Base-by-base conservation (phyloP, 2,329 filamentous ascomycete species). In the Aspergillus piperis region DNA sequence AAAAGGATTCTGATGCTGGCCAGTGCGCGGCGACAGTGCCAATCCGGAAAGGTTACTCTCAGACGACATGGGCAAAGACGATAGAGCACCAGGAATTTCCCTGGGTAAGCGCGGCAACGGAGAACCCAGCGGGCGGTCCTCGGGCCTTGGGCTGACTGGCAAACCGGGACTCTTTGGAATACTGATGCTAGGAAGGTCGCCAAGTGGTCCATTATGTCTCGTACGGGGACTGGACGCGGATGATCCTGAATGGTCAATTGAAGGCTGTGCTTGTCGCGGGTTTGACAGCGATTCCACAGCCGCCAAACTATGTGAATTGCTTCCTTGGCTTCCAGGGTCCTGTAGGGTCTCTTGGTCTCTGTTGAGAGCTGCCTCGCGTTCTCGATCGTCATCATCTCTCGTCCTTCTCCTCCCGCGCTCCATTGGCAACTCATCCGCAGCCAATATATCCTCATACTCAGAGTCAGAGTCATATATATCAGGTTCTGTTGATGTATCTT, bases 371-470 rank as follows among this genome's bases (percentile, higher is more conserved):
- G 88, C 75, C 71, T 94, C 91, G 51, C 93, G 86, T 57, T 91
- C 85, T 57, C 84, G 83, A 66, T 97, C 92, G 69, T 97, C 93
- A 63, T 96, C 91, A 73, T 94, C 92, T 55, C 93, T 85, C 2
- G 92, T 96, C 75, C 90, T 91, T 67, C 91, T 84, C 61, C 92
- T 86, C 8, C 92, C 94, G 63, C 93, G 85, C 55, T 86, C 78
- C 38, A 83, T 77, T 0, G 83, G 80, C 53, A 88, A 80, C 64
- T 90, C 88, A 48, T 88, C 84, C 3, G 89, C 86, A 63, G 91
- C 88, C 11, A 91, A 77, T 38, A 90, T 83, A 64, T 93, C 90
- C 61, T 95, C 91, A 67, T 93, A 95, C 64, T 96, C 92, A 0
- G 91, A 93, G 61, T 91, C 91, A 0, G 88, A 88, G 11, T 88